phyloP scores from a whole-genome alignment of 2,329 filamentous ascomycete species.

The Monosporascus sp. region DNA sequence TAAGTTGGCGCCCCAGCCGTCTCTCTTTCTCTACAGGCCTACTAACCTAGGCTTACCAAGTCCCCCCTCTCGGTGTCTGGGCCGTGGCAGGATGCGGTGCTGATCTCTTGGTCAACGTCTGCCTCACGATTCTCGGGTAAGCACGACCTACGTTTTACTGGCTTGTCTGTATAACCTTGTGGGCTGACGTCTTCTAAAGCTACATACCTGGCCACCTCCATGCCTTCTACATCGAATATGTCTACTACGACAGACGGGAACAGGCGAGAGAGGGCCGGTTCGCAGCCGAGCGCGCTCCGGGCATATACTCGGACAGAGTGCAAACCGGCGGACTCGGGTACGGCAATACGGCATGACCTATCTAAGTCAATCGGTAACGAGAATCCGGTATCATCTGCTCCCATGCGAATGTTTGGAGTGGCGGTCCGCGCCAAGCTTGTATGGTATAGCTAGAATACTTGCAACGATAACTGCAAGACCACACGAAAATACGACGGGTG shows the following conservation, averaged over 20 bases:
- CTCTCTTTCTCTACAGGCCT: neutral
- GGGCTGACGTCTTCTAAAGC: conserved; percentile 28
- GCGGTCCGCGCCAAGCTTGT: conserved; percentile 1
- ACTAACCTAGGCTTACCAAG: conserved; percentile 31
- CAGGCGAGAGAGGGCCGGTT: conserved; percentile 53
- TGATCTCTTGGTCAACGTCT: conserved; percentile 63
- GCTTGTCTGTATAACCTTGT: neutral
- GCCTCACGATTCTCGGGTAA: conserved; percentile 59
- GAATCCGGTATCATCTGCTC: neutral
- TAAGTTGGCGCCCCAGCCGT: conserved; percentile 26
- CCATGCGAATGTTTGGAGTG: neutral
- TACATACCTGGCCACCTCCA: conserved; percentile 75
- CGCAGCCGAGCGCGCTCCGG: conserved; percentile 52
- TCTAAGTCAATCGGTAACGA: conserved; percentile 1
- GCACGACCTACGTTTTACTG: conserved; percentile 12
- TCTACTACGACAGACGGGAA: conserved; percentile 73
- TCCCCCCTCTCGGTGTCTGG: conserved; percentile 61
- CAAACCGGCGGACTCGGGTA: conserved; percentile 67
- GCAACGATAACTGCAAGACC: no score
- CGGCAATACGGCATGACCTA: conserved; percentile 40
- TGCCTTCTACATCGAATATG: conserved; percentile 76
- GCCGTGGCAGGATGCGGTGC: conserved; percentile 59
- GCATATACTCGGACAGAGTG: conserved; percentile 68
- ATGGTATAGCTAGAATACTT: neutral
- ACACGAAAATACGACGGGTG: neutral